These are phyloP conservation scores for Rhynchosporium graminicola DNA, from an alignment of 2,329 filamentous ascomycete genomes.

Conservation along the genomic window DNA sequence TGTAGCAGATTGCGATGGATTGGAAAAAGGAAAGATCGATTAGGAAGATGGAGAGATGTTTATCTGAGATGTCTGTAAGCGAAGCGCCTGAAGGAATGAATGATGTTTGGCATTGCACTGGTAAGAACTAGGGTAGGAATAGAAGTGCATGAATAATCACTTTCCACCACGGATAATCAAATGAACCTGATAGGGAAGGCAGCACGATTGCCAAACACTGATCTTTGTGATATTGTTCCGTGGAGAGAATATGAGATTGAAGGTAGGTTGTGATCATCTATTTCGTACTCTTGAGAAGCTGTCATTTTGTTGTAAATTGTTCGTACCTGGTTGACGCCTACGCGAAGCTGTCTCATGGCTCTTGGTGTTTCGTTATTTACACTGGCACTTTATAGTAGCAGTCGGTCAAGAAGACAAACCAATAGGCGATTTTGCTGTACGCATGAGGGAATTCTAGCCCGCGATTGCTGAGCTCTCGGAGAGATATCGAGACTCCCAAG, in stretches of 20 bases:
- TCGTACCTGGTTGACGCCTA: background rate
- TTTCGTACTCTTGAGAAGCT: background rate
- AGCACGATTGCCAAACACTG: slow-evolving; percentile 4
- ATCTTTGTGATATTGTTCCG: background rate
- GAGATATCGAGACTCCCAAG: background rate
- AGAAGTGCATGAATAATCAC: slow-evolving; percentile 8
- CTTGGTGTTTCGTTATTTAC: background rate
- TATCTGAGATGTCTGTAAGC: slow-evolving; percentile 2
- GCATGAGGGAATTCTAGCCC: background rate
- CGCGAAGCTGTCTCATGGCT: background rate
- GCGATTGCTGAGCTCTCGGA: background rate
- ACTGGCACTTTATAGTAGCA: too few relatives aligned
- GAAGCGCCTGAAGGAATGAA: background rate
- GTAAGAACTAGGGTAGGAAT: background rate
- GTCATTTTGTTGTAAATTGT: background rate
- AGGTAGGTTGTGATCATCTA: background rate
- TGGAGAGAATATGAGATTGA: background rate
- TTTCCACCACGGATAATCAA: slow-evolving; percentile 1
- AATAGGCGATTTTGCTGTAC: slow-evolving; percentile 3
- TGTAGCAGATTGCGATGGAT: background rate
- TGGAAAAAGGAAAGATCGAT: background rate
- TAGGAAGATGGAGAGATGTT: slow-evolving; percentile 7
- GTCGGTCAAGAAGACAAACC: too few relatives aligned
- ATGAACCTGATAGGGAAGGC: slow-evolving; percentile 8
- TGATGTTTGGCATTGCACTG: background rate